Evolutionary conservation across 139 green algal species (phyloP).

Genomic region (Chlorella sorokiniana): DNA sequence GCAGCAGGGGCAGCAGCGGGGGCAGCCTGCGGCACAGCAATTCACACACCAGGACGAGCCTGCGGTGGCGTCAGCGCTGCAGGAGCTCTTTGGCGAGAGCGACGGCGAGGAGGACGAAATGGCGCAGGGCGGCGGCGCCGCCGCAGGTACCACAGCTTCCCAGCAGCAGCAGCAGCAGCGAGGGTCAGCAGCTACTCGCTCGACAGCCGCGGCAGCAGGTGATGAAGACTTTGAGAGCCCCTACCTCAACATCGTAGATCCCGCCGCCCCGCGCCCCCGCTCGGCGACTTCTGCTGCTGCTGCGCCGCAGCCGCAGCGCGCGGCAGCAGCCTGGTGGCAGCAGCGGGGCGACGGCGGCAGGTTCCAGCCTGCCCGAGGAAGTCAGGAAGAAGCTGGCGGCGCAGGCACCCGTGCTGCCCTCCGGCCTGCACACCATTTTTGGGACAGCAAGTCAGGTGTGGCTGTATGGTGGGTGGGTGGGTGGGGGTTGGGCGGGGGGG

Average conservation of each 20-base stretch:
- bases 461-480: no score
- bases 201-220: neutral
- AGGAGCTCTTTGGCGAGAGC: conserved; percentile 4
- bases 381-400: conserved; percentile 10
- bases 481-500: neutral
- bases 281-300: no score
- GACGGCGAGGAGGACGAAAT: neutral
- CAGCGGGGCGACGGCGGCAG: neutral
- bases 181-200: neutral
- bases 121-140: neutral
- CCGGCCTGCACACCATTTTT: conserved; percentile 42
- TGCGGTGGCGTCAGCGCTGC: neutral
- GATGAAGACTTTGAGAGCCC: conserved; percentile 13
- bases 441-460: conserved; percentile 46
- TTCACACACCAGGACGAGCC: neutral
- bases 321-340: neutral
- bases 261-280: neutral
- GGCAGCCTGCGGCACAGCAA: no score
- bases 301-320: neutral
- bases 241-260: conserved; percentile 11
- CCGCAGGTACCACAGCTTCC: neutral
- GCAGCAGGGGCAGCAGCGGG: neutral
- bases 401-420: conserved; percentile 48
- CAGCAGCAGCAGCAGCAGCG: conserved; percentile 7
- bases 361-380: conserved; percentile 21